phyloP scores from a whole-genome alignment of 2,329 filamentous ascomycete species.

The Cercospora sojina region DNA sequence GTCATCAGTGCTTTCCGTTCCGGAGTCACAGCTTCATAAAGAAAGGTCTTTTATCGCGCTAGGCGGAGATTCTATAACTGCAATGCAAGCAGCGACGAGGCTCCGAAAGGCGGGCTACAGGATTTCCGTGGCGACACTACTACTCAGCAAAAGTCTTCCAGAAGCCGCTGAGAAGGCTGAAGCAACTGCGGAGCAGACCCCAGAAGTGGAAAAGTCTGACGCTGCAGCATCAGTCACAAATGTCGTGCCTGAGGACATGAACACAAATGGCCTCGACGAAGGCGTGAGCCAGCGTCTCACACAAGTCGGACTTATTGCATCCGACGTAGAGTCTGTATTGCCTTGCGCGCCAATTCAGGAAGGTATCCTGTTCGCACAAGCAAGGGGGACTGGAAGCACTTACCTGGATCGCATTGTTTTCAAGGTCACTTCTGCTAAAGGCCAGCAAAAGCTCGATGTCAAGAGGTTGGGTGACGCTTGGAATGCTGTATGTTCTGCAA shows the following conservation, averaged over 20 bases:
- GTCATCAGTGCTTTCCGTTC: not conserved
- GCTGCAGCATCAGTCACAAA: not conserved
- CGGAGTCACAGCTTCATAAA: not conserved
- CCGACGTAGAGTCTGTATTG: not conserved
- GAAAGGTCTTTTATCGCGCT: not conserved
- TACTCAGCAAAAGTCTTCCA: not conserved
- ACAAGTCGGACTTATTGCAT: not conserved
- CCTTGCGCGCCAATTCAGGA: not conserved
- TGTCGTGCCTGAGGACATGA: not conserved
- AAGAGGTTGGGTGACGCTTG: not conserved
- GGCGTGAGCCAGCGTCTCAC: not conserved
- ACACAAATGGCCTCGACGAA: not conserved
- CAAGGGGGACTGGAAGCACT: not conserved
- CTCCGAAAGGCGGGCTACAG: not conserved
- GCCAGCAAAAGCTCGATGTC: not conserved
- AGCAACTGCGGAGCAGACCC: not conserved
- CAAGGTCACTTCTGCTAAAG: not conserved
- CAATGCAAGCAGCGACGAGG: slow-evolving; percentile 1
- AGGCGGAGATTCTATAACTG: slow-evolving; percentile 6
- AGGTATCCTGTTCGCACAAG: not conserved
- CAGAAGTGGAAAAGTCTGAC: not conserved
- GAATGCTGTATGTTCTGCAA: not conserved
- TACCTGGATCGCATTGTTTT: not conserved
- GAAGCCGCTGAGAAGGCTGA: not conserved
- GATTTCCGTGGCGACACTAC: not conserved